Evolutionary conservation across 331 rosid species (phyloP).

Genomic region (Ulmus americana): DNA sequence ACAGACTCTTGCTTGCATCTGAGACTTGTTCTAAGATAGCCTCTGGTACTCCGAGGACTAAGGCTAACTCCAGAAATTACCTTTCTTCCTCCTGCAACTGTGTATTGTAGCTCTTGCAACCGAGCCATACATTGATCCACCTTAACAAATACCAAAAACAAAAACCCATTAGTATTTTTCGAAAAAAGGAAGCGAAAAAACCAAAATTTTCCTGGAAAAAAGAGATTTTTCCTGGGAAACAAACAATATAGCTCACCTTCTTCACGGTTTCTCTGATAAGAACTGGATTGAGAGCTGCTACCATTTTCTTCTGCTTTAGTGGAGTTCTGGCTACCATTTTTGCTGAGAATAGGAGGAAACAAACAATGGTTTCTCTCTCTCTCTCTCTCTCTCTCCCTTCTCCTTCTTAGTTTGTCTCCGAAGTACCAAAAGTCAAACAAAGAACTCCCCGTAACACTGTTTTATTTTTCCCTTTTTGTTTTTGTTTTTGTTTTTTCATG

Average conservation of each 20-base stretch:
- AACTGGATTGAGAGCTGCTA: constrained; percentile 66
- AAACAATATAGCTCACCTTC: constrained; percentile 38
- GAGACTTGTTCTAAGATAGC: constrained; percentile 79
- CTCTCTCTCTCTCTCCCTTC: constrained; percentile 27
- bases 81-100: constrained; percentile 71
- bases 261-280: constrained; percentile 74
- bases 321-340: constrained; percentile 96
- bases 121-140: constrained; percentile 89
- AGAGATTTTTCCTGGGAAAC: background rate
- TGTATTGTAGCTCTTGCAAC: constrained; percentile 82
- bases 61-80: constrained; percentile 75
- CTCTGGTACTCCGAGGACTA: constrained; percentile 89
- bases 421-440: constrained; percentile 47
- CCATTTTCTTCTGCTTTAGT: constrained; percentile 57
- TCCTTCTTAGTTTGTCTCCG: constrained; percentile 32
- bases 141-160: constrained; percentile 43
- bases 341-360: constrained; percentile 26
- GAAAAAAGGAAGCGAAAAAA: background rate
- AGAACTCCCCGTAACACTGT: constrained; percentile 31
- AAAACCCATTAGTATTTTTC: background rate
- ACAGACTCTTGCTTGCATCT: constrained; percentile 80
- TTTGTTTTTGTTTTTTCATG: background rate
- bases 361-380: constrained; percentile 16
- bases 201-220: background rate
- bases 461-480: constrained; percentile 17